Conservation (phyloP, 2,329 filamentous ascomycete species). For the Diaporthe aspalathi region DNA sequence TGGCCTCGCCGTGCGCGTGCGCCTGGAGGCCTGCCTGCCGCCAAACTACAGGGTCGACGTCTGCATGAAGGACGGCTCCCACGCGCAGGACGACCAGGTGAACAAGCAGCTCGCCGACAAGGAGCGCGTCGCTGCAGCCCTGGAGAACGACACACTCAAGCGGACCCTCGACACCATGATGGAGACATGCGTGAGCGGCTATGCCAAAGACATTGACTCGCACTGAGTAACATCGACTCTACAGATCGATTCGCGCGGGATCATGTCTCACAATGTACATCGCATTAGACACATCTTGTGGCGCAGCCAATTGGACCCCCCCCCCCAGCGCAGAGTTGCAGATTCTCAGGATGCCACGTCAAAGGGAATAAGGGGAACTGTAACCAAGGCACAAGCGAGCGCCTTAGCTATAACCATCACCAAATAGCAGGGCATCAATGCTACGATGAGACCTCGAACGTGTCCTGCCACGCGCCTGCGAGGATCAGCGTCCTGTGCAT, state of each 20-base stretch:
- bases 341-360: constrained; percentile 13
- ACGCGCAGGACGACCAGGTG: constrained; percentile 92
- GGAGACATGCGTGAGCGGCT: constrained; percentile 70
- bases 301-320: constrained; percentile 2
- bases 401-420: neutral
- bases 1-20: constrained; percentile 89
- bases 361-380: neutral
- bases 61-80: constrained; percentile 94
- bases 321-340: constrained; percentile 7
- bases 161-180: constrained; percentile 94
- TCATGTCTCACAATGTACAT: neutral
- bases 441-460: constrained; percentile 17
- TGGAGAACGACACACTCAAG: constrained; percentile 93
- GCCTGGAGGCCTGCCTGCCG: constrained; percentile 89
- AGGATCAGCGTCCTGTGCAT: constrained; percentile 20
- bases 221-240: constrained; percentile 5
- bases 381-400: constrained; percentile 1
- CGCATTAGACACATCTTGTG: neutral
- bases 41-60: constrained; percentile 94
- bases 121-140: constrained; percentile 91
- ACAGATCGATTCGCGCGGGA: constrained; percentile 7
- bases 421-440: constrained; percentile 22
- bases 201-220: constrained; percentile 36
- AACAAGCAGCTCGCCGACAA: constrained; percentile 98
- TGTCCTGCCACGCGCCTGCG: constrained; percentile 18